A percentile compares a stretch with the other conserved stretches of the same genome.
These are phyloP conservation scores for Suillus brevipes DNA, from an alignment of 768 basidiomycete species.

Conservation along the genomic window DNA sequence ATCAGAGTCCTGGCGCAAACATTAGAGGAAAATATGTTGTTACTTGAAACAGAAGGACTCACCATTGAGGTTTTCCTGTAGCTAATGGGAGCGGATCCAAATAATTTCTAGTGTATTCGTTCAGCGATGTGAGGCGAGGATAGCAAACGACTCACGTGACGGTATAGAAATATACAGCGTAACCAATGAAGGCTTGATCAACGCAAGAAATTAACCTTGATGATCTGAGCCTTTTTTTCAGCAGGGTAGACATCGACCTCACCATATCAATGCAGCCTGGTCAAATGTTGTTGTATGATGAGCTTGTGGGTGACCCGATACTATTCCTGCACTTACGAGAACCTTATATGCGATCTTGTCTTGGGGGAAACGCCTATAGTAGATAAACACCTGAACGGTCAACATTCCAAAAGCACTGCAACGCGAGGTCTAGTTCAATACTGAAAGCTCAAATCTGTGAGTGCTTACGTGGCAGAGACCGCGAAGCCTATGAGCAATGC, in stretches of 20 bases:
- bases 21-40: slow-evolving; percentile 18
- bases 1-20: slow-evolving; percentile 46
- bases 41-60: slow-evolving; percentile 13
- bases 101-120: slow-evolving; percentile 37
- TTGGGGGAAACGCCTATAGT: slow-evolving; percentile 54
- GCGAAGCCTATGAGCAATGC: slow-evolving; percentile 62
- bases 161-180: slow-evolving; percentile 54
- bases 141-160: slow-evolving; percentile 43
- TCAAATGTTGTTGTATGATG: background rate
- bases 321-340: slow-evolving; percentile 41
- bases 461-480: slow-evolving; percentile 39
- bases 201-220: slow-evolving; percentile 36
- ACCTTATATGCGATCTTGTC: slow-evolving; percentile 53
- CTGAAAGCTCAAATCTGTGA: background rate
- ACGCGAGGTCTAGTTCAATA: slow-evolving; percentile 26
- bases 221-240: background rate
- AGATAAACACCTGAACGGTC: slow-evolving; percentile 52
- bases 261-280: slow-evolving; percentile 38
- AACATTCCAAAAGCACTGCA: slow-evolving; percentile 52
- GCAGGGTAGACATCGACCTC: slow-evolving; percentile 6
- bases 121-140: background rate
- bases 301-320: background rate
- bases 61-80: slow-evolving; percentile 47
- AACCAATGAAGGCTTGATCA: slow-evolving; percentile 53
- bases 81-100: slow-evolving; percentile 37